phyloP scores from a whole-genome alignment of 2,329 filamentous ascomycete species.

The Colletotrichum truncatum region DNA sequence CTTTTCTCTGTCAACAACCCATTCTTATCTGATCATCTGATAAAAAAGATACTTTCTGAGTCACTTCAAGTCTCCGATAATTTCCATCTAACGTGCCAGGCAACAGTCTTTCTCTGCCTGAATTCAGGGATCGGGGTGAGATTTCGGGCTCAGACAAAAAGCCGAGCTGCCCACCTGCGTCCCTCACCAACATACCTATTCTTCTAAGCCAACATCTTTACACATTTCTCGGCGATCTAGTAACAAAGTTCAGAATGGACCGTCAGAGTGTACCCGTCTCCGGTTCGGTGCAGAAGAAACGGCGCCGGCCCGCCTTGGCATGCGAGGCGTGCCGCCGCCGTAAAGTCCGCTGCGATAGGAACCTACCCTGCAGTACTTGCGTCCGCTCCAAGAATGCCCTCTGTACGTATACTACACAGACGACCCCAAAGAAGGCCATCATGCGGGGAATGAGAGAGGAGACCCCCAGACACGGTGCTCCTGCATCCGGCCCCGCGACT shows the following conservation, averaged over 20 bases:
- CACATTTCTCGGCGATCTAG: not conserved
- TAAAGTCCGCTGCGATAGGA: conserved; percentile 70
- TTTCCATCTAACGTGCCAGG: not conserved
- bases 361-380: conserved; percentile 68
- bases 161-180: conserved; percentile 14
- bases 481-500: not conserved
- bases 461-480: not conserved
- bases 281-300: conserved; percentile 42
- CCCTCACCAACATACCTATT: not conserved
- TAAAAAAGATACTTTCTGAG: not conserved
- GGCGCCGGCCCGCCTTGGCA: conserved; percentile 53
- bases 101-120: not conserved
- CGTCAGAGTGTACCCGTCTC: not conserved
- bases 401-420: conserved; percentile 60
- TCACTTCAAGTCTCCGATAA: not conserved
- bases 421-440: conserved; percentile 34
- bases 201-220: not conserved
- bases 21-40: conserved; percentile 20
- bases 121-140: not conserved
- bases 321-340: conserved; percentile 67
- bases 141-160: conserved; percentile 3
- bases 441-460: not conserved
- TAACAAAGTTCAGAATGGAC: not conserved
- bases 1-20: not conserved
- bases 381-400: conserved; percentile 61